Evolutionary conservation across 805 yeast genomes (phyloP), one percentile per base, ranked within the genome.

Genomic region (Sugiyamaella floridensis): DNA sequence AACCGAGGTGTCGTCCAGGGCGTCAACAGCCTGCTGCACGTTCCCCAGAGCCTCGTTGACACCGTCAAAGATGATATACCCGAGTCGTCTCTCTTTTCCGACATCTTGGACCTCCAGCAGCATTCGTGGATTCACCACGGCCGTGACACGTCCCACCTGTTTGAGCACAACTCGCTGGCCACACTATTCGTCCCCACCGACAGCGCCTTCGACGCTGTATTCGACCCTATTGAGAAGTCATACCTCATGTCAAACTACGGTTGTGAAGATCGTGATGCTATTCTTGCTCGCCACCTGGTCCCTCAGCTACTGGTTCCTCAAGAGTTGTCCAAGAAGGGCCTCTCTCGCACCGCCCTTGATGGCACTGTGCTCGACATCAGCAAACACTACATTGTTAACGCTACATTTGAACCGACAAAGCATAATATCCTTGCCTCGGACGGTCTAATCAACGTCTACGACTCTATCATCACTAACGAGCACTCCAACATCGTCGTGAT

Each of bases 1-100:
- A 86, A 83, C 60, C 74, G 80, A 58, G 79, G 90, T 0, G 78
- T 77, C 28, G 79, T 88, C 11, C 88, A 85, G 54, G 89, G 86
- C 0, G 72, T 85, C 1, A 68, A 15, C 59, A 77, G 10, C 57
- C 85, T 1, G 70, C 73, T 12, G 40, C 60, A 32, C 68, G 68
- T 61, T 69, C 69, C 47, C 54, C 63, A 26, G 56, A 22, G 43
- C 8, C 9, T 55, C 8, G 44, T 56, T 29, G 45, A 43, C 2
- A 29, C 48, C 1, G 37, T 32, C 37, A 32, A 32, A 14, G 10
- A 32, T 14, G 37, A 32, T 4, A 32, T 32, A 32, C 12, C 37
- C 9, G 37, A 32, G 9, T 32, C 37, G 9, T 10, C 37, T 14
- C 12, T 14, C n/a, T 32, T 32, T 11, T 10, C 37, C 37, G 37